These are phyloP conservation scores for Aspergillus carbonarius DNA, from an alignment of 2,329 filamentous ascomycete species.

Conservation along the genomic window DNA sequence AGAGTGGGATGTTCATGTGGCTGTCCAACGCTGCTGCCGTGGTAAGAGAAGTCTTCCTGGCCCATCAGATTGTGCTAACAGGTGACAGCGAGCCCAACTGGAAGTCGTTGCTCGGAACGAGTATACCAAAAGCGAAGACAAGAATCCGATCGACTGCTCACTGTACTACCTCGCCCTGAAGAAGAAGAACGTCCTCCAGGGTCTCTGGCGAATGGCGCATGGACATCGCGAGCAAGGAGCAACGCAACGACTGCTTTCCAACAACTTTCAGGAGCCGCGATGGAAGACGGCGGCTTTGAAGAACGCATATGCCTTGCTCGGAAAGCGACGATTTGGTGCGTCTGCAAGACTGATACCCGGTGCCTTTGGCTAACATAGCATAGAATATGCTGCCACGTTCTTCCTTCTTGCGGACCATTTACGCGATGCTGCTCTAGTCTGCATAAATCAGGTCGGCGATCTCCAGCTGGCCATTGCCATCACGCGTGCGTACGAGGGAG, in stretches of 20 bases:
- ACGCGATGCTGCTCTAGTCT: slow-evolving; percentile 80
- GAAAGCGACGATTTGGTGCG: slow-evolving; percentile 80
- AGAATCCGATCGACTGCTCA: slow-evolving; percentile 87
- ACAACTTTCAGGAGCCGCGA: slow-evolving; percentile 82
- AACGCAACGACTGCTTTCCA: slow-evolving; percentile 77
- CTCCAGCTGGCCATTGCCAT: slow-evolving; percentile 87
- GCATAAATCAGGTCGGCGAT: slow-evolving; percentile 83
- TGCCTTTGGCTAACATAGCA: slow-evolving; percentile 4
- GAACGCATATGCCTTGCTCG: slow-evolving; percentile 93
- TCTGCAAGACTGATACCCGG: not conserved
- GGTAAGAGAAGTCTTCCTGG: slow-evolving; percentile 52
- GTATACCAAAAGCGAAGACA: slow-evolving; percentile 82
- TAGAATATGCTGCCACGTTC: slow-evolving; percentile 92
- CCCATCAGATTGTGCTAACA: slow-evolving; percentile 12
- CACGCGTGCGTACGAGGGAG: slow-evolving; percentile 82
- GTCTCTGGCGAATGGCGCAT: slow-evolving; percentile 89
- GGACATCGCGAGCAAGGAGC: slow-evolving; percentile 84
- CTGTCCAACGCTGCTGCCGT: slow-evolving; percentile 73
- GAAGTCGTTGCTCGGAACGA: slow-evolving; percentile 90
- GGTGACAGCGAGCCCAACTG: slow-evolving; percentile 67
- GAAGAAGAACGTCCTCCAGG: slow-evolving; percentile 87
- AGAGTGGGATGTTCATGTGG: slow-evolving; percentile 95
- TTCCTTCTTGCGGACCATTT: slow-evolving; percentile 87
- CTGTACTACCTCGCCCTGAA: slow-evolving; percentile 86
- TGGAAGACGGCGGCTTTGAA: slow-evolving; percentile 91